These are phyloP conservation scores for Xylaria grammica DNA, from an alignment of 495 filamentous ascomycete genomes.

Conservation along the genomic window DNA sequence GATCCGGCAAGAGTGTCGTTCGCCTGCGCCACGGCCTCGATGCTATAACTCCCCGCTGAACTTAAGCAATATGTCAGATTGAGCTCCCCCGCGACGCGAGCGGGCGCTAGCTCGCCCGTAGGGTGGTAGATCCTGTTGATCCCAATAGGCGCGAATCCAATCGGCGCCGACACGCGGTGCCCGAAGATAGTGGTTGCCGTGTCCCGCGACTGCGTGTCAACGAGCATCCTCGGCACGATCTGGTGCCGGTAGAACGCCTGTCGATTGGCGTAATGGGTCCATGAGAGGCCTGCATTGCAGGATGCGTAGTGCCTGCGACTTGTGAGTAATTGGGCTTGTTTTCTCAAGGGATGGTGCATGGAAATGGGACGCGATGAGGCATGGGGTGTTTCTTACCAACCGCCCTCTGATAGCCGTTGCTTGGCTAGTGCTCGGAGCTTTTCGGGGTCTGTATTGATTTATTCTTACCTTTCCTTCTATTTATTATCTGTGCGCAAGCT, in stretches of 20 bases:
- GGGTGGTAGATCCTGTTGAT: conserved; percentile 71
- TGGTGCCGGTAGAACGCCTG: conserved; percentile 72
- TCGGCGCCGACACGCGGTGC: conserved; percentile 61
- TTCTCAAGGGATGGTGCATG: not conserved
- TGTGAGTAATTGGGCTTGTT: not conserved
- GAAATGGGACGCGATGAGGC: not conserved
- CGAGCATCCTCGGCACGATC: conserved; percentile 66
- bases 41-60: conserved; percentile 62
- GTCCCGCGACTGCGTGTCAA: conserved; percentile 66
- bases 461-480: no score
- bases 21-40: conserved; percentile 64
- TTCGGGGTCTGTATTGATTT: conserved; percentile 51
- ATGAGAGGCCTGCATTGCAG: conserved; percentile 68
- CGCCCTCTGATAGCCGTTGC: conserved; percentile 57
- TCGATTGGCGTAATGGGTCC: conserved; percentile 69
- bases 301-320: conserved; percentile 62
- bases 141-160: conserved; percentile 70
- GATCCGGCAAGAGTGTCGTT: conserved; percentile 40
- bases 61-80: conserved; percentile 61
- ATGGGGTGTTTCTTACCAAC: conserved; percentile 42
- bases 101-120: conserved; percentile 61
- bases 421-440: conserved; percentile 64
- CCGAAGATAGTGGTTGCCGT: conserved; percentile 66
- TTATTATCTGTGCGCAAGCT: no score
- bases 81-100: conserved; percentile 61